phyloP scores from a whole-genome alignment of 768 basidiomycete species.

The Xanthoconium stramineum region DNA sequence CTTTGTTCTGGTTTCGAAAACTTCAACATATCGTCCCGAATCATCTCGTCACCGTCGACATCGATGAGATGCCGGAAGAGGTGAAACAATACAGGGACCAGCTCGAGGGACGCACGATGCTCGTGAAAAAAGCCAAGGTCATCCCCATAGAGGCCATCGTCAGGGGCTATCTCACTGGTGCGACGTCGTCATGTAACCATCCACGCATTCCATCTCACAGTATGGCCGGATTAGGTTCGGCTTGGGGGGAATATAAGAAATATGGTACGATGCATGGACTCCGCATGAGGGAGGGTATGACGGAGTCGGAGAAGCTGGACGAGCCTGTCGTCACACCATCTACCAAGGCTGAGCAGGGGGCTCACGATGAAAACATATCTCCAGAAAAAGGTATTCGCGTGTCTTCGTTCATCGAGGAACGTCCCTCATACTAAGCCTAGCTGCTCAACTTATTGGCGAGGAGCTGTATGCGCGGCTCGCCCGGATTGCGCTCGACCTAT shows the following conservation, averaged over 20 bases:
- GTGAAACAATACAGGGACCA: conserved; percentile 71
- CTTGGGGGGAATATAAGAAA: conserved; percentile 92
- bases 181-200: conserved; percentile 14
- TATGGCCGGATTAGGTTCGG: conserved; percentile 65
- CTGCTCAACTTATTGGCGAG: conserved; percentile 61
- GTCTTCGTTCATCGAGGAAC: background rate
- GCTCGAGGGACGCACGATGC: conserved; percentile 84
- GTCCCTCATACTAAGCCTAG: conserved; percentile 34
- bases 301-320: conserved; percentile 80
- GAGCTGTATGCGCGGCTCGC: conserved; percentile 62
- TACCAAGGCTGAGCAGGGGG: conserved; percentile 92
- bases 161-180: conserved; percentile 94
- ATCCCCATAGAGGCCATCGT: conserved; percentile 95
- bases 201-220: conserved; percentile 5
- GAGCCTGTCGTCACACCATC: conserved; percentile 92
- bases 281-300: conserved; percentile 65
- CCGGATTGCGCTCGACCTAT: conserved; percentile 58
- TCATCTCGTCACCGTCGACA: conserved; percentile 77
- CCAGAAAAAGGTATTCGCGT: conserved; percentile 61
- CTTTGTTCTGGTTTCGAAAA: conserved; percentile 93
- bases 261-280: conserved; percentile 87
- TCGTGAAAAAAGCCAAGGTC: conserved; percentile 85
- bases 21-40: conserved; percentile 79
- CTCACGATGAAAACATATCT: conserved; percentile 95
- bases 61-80: conserved; percentile 81